Conservation (phyloP, 2,329 filamentous ascomycete genomes). For the Aspergillus sp. region DNA sequence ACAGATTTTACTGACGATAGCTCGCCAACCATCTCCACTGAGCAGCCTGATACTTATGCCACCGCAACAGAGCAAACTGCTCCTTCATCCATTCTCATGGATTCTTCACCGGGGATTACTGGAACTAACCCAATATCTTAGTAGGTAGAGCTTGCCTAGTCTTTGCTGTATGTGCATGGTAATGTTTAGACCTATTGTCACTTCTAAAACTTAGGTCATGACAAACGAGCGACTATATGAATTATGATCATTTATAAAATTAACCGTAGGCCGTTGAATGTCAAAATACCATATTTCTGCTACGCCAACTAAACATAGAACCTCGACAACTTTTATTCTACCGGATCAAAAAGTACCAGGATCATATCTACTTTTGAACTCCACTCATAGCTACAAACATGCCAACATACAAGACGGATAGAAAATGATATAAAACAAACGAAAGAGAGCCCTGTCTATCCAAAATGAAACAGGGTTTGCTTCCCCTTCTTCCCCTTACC, state of each 20-base stretch:
- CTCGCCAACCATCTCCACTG: neutral
- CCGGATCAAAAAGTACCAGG: neutral
- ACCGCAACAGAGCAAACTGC: neutral
- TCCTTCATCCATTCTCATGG: neutral
- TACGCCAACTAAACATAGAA: neutral
- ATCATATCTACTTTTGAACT: neutral
- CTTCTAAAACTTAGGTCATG: too few relatives aligned
- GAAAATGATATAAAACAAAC: conserved; percentile 3
- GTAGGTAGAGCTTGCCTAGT: too few relatives aligned
- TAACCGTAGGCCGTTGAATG: too few relatives aligned
- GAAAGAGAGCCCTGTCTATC: conserved; percentile 8
- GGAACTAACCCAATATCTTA: too few relatives aligned
- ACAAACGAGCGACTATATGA: too few relatives aligned
- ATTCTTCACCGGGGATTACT: neutral
- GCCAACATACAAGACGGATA: neutral
- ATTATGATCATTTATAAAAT: too few relatives aligned
- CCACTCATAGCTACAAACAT: neutral
- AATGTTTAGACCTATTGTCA: neutral
- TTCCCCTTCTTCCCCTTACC: conserved; percentile 37
- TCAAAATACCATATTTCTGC: too few relatives aligned
- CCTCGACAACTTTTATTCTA: neutral
- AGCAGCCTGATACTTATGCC: neutral
- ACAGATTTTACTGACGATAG: neutral
- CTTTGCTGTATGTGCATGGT: neutral
- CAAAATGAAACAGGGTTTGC: conserved; percentile 36